Base-by-base conservation (phyloP, 192 early-diverging fungal genomes). In the Coemansia sp. region DNA sequence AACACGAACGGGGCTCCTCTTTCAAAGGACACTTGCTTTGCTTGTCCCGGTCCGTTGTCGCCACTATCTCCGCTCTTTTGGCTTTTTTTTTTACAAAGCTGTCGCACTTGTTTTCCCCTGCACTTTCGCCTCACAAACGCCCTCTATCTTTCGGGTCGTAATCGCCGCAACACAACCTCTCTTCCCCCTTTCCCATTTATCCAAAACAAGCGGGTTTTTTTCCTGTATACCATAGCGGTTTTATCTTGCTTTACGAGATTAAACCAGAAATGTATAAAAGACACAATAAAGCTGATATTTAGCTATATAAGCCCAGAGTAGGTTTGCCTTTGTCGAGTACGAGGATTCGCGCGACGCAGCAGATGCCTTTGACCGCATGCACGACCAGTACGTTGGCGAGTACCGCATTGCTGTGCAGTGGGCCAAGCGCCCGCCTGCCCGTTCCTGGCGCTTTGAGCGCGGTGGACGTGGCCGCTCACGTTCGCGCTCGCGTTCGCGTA, bases 271-370 rank as follows among this genome's bases (percentile, higher is more conserved):
- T 20, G 12, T n/a, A n/a, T n/a, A 19, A 19, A 20, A 47, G 1
- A 47, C 19, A 47, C 26, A 47, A 20, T 26, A 47, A 28, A 23
- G 26, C 19, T 13, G 26, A 26, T 4, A 19, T 47, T 19, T 20
- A 47, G 12, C 26, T 47, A 47, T 23, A 26, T 16, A 14, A 14
- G 20, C 5, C 7, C 8, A 20, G 4, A 26, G 13, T 65, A 93
- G 90, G 41, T 96, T 89, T 81, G 94, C 95, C 12, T 97, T 96
- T 84, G 87, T 96, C 40, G 95, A 97, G 81, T 96, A 88, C 72
- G 92, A 94, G 61, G 90, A 96, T 67, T 72, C 82, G 57, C 81
- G 89, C 44, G 95, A 98, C 67, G 91, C 92, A 19, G 89, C 86
- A 16, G 94, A 96, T 67, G 94, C 95, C n/a, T 93, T 85, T 56